Evolutionary conservation across 2,329 filamentous ascomycete genomes (phyloP).

Genomic region (Colletotrichum sublineola): DNA sequence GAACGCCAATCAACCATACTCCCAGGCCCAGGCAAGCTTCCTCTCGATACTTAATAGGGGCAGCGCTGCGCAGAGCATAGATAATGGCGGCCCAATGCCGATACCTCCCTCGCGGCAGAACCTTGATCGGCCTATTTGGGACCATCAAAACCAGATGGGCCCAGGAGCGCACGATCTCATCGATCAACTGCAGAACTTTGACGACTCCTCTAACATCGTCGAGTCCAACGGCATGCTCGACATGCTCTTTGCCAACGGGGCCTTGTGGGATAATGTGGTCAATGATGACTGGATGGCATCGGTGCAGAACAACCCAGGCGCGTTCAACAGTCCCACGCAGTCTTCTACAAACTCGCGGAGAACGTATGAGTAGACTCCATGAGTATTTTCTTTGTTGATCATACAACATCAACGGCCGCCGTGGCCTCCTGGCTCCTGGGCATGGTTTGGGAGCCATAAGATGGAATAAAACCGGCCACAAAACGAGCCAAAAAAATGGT

Average conservation of each 20-base stretch:
- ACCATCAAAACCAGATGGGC: slow-evolving; percentile 18
- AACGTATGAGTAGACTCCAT: slow-evolving; percentile 19
- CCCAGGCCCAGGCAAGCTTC: slow-evolving; percentile 27
- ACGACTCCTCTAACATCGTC: slow-evolving; percentile 35
- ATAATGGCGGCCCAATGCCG: not conserved
- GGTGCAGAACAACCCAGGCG: slow-evolving; percentile 23
- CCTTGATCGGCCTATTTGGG: slow-evolving; percentile 22
- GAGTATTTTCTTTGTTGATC: not conserved
- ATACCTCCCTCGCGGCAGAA: slow-evolving; percentile 18
- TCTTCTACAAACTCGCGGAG: slow-evolving; percentile 22
- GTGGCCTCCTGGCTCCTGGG: not conserved
- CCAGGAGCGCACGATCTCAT: slow-evolving; percentile 31
- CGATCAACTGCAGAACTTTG: slow-evolving; percentile 32
- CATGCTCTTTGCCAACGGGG: slow-evolving; percentile 38
- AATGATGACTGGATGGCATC: slow-evolving; percentile 35
- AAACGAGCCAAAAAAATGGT: not conserved
- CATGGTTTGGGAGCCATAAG: not conserved
- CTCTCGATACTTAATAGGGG: slow-evolving; percentile 28
- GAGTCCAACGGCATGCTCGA: slow-evolving; percentile 36
- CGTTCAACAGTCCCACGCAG: slow-evolving; percentile 23
- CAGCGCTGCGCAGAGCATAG: not conserved
- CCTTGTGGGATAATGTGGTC: slow-evolving; percentile 27
- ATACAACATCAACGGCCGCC: not conserved
- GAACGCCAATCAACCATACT: slow-evolving; percentile 4
- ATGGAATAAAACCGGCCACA: not conserved